A percentile compares a stretch with the other conserved stretches of the same genome.
Conservation (phyloP, 164 flowering plant genomes). For the Macadamia tetraphylla region DNA sequence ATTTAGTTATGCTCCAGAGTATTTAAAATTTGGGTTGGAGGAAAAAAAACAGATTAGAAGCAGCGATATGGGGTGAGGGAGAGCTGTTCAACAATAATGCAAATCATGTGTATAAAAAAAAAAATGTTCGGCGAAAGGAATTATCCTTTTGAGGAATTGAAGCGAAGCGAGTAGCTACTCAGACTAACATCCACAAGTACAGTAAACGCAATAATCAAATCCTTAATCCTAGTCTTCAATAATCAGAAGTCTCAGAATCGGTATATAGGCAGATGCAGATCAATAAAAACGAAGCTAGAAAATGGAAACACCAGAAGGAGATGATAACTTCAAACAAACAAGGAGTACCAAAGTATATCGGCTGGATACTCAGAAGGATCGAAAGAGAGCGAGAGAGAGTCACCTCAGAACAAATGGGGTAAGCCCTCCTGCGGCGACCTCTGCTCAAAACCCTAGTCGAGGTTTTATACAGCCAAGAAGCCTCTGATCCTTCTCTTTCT, state of each 20-base stretch:
- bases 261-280: not conserved
- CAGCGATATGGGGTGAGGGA: no score
- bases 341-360: not conserved
- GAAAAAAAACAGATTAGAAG: no score
- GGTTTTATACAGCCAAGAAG: no score
- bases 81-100: not conserved
- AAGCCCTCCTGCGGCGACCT: not conserved
- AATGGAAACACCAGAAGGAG: not conserved
- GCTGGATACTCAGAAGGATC: not conserved
- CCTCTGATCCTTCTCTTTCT: no score
- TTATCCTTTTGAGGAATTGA: no score
- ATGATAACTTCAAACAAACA: not conserved
- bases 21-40: no score
- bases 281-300: not conserved
- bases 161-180: no score
- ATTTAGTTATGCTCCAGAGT: no score
- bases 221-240: not conserved
- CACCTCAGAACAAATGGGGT: not conserved
- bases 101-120: not conserved
- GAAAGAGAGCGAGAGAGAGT: not conserved
- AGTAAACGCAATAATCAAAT: not conserved
- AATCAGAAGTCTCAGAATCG: not conserved
- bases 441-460: not conserved
- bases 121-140: no score
- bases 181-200: not conserved